Base-by-base conservation (phyloP, 805 yeast genomes). In the Priceomyces medius region DNA sequence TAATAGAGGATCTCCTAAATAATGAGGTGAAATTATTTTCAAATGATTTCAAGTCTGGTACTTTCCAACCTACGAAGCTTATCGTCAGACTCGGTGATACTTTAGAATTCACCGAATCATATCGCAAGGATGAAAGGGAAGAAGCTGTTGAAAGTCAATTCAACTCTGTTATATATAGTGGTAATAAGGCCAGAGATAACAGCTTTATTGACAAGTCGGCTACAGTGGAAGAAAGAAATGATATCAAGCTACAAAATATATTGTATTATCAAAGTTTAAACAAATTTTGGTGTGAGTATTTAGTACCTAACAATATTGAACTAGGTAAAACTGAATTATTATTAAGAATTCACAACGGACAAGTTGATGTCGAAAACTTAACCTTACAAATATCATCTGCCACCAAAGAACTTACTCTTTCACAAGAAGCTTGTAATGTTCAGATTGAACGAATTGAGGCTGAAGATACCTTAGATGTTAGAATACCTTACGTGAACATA, bases 21-120 rank as follows among this genome's bases (percentile, higher is more conserved):
- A 52, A 49, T 18, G 46, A 9, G 13, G 40, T 63, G 7, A 41
- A 29, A 2, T 51, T 73, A 8, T 28, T 39, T 10, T 48, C 68
- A 1, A 47, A 48, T 8, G 38, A 53, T 3, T 65, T 74, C 36
- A 46, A 54, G 2, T 47, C 63, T 13, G 79, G 79, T 1, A 18
- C 45, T 1, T 67, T 74, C 44, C 53, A 46, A 4, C 51, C 59
- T 3, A 27, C 46, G 10, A 47, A 47, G 29, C 33, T 62, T 10
- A 36, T 28, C 2, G 40, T 60, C 3, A 33, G 37, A 8, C 19
- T 60, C 4, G 50, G 50, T 17, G 40, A 51, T 1, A 52, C 58
- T 12, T 40, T 63, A 10, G 40, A 38, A 13, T 44, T 63, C 18
- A 37, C 29, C 4, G 14, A 26, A 26, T 8, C 9, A 5, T 26